Evolutionary conservation across 2,329 filamentous ascomycete genomes (phyloP), one percentile per base, ranked within the genome.

Genomic region (Scortechinia acanthostroma): DNA sequence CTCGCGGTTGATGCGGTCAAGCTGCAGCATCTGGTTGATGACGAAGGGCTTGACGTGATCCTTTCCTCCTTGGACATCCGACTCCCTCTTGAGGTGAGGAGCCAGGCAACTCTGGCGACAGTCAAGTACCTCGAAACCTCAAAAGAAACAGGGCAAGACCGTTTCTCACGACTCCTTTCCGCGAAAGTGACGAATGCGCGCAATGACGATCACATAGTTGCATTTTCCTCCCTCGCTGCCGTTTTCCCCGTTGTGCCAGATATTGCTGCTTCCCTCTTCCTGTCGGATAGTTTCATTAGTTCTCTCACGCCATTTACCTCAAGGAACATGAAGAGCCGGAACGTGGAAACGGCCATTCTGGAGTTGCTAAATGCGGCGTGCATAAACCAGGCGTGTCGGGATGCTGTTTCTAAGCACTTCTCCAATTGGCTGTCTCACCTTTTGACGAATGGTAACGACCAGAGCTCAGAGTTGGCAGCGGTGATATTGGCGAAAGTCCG

Each of bases 311-410:
- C 85, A 14, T 70, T 94, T 45, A 86, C 95, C 63, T 76, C 85
- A 51, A 78, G 83, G 53, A 89, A 84, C 58, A 87, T 85, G 70
- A 94, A 91, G 69, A 91, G 86, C 58, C 77, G 79, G 52, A 88
- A 88, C 55, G 85, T 97, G 19, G 90, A 95, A 63, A 84, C 87
- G 47, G 87, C 90, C 2, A 86, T 89, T 42, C 65, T 98, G 52
- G 88, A 96, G 57, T 80, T 98, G 66, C 74, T 98, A 47, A 95
- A 91, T 63, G 89, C 88, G 13, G 91, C 91, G 4, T 96, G 90
- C 63, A 87, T 95, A 63, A 87, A 94, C 58, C 75, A 80, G 42
- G 70, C 78, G 4, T 97, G 91, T 56, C 80, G 93, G 19, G 86
- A 91, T 52, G 86, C 86, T 5, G 86, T 97, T 48, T 77, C 81